Evolutionary conservation across 164 flowering plant species (phyloP), one percentile per base, ranked within the genome.

Genomic region (Chimonanthus salicifolius): DNA sequence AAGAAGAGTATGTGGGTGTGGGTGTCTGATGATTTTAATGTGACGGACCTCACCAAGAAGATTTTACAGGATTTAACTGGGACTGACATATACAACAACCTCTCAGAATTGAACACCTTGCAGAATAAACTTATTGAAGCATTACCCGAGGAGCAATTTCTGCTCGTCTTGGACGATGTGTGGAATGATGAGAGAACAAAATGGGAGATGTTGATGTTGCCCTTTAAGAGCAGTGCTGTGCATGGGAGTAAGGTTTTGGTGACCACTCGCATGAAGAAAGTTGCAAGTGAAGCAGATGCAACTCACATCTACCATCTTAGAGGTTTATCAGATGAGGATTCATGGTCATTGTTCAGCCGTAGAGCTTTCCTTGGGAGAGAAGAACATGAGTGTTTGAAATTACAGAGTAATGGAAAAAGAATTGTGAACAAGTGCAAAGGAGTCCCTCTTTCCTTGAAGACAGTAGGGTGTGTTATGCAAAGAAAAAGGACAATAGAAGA

Each of bases 221-320:
- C 68, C 18, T 66, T 66, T 6, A 44, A 45, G 45, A 33, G 33
- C 33, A 21, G 54, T 60, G 71, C 72, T 18, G 62, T 15, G 11
- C 51, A 43, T 10, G 73, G 73, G 18, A 70, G 77, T 47, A 75
- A 46, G 20, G 50, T 75, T n/a, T 43, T 75, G 58, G 70, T 75
- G 44, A 75, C 77, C n/a, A 75, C 73, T 70, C 69, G 73, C 58
- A 64, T 9, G 8, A 11, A 43, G 13, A 16, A 50, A 16, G 62
- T 65, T 62, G 43, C 77, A 2, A 13, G 2, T 13, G 50, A 11
- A 2, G 49, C 44, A 45, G 46, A 45, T 5, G n/a, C 69, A 2
- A n/a, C 49, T 7, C 6, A 49, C 44, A 33, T 64, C 6, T 49
- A 74, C 18, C 3, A 10, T 6, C n/a, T 75, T 2, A 18, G 13